These are phyloP conservation scores for Phyllosticta citriasiana DNA, from an alignment of 2,329 filamentous ascomycete species.

Conservation along the genomic window DNA sequence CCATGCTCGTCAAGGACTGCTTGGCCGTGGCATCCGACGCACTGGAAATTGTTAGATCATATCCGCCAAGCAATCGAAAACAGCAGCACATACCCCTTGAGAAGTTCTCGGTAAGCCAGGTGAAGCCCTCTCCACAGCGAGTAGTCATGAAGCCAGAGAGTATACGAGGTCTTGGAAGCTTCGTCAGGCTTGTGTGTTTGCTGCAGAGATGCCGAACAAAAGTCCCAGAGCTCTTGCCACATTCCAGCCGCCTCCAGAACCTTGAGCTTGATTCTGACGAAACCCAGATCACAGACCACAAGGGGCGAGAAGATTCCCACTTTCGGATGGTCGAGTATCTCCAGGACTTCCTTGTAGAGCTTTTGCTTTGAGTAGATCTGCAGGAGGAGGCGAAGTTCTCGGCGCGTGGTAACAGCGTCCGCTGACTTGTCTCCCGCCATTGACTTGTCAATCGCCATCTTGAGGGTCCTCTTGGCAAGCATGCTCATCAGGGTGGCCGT, in stretches of 20 bases:
- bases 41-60: background rate
- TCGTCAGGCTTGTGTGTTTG: conserved; percentile 1
- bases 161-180: conserved; percentile 1
- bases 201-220: conserved; percentile 4
- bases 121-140: conserved; percentile 3
- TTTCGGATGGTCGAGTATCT: conserved; percentile 2
- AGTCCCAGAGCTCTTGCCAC: conserved; percentile 10
- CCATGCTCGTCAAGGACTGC: background rate
- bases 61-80: background rate
- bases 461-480: conserved; percentile 4
- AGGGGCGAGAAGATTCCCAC: conserved; percentile 8
- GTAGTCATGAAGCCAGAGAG: conserved; percentile 5
- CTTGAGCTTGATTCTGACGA: conserved; percentile 8
- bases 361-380: conserved; percentile 9
- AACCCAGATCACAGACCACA: conserved; percentile 5
- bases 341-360: conserved; percentile 4
- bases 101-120: background rate
- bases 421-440: conserved; percentile 9
- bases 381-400: conserved; percentile 7
- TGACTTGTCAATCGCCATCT: conserved; percentile 1
- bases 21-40: background rate
- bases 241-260: conserved; percentile 2
- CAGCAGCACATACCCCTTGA: background rate
- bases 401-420: conserved; percentile 6
- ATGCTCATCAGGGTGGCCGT: conserved; percentile 3